Evolutionary conservation across 768 basidiomycete genomes (phyloP).

Genomic region (Lanmaoa pseudosensibilis): DNA sequence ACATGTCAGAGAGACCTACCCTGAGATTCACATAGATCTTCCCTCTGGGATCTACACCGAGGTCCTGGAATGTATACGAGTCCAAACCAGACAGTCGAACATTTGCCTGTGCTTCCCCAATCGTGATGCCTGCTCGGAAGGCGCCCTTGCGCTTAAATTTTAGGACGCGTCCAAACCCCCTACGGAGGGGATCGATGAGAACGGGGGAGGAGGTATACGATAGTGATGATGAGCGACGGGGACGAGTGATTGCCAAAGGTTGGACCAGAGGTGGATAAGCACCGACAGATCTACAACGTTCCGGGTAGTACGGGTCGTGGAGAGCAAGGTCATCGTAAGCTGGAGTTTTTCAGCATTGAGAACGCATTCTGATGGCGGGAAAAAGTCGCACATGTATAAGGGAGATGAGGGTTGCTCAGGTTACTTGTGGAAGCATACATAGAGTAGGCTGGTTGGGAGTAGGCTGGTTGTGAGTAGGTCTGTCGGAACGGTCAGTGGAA

Average conservation of each 20-base stretch:
- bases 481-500: slow-evolving; percentile 12
- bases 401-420: slow-evolving; percentile 42
- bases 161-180: slow-evolving; percentile 50
- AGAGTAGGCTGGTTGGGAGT: slow-evolving; percentile 46
- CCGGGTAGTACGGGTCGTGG: slow-evolving; percentile 50
- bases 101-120: slow-evolving; percentile 68
- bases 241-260: slow-evolving; percentile 22
- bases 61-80: slow-evolving; percentile 59
- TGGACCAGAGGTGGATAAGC: slow-evolving; percentile 26
- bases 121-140: slow-evolving; percentile 61
- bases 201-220: slow-evolving; percentile 39
- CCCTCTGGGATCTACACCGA: slow-evolving; percentile 61
- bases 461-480: slow-evolving; percentile 43
- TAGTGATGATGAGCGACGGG: slow-evolving; percentile 41
- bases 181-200: slow-evolving; percentile 45
- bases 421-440: slow-evolving; percentile 41
- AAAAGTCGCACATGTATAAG: slow-evolving; percentile 38
- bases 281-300: slow-evolving; percentile 21
- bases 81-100: slow-evolving; percentile 61
- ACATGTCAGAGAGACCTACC: slow-evolving; percentile 39
- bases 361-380: not conserved
- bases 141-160: slow-evolving; percentile 77
- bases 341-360: slow-evolving; percentile 20
- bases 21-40: slow-evolving; percentile 62
- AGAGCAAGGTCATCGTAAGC: slow-evolving; percentile 57